These are phyloP conservation scores for Viola pubescens DNA, from an alignment of 441 rosid genomes.

Conservation along the genomic window DNA sequence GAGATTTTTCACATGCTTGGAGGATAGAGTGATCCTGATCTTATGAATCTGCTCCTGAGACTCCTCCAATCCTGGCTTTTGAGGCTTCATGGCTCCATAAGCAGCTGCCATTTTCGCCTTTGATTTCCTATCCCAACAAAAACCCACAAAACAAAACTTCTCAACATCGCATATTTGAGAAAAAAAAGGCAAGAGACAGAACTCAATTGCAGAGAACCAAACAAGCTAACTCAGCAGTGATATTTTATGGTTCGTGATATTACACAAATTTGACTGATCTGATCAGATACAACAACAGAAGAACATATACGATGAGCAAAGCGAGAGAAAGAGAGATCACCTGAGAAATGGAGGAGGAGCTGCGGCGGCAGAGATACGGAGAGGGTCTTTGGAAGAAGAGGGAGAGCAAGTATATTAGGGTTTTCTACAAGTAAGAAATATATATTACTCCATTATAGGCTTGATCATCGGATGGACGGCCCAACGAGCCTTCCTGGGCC, in stretches of 20 bases:
- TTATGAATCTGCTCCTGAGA: constrained; percentile 59
- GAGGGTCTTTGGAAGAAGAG: too few relatives aligned
- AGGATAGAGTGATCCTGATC: constrained; percentile 72
- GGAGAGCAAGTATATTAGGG: too few relatives aligned
- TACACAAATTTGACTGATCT: neutral
- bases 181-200: neutral
- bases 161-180: neutral
- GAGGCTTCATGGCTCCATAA: constrained; percentile 56
- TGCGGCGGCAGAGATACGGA: too few relatives aligned
- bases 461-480: too few relatives aligned
- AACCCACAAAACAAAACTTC: neutral
- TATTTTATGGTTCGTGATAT: too few relatives aligned
- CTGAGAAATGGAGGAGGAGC: too few relatives aligned
- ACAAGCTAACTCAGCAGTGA: neutral
- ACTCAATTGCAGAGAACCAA: neutral
- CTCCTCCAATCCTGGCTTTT: constrained; percentile 63
- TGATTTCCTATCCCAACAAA: constrained; percentile 2
- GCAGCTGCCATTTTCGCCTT: constrained; percentile 43
- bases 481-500: too few relatives aligned
- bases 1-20: constrained; percentile 73
- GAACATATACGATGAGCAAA: too few relatives aligned
- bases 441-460: too few relatives aligned
- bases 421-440: too few relatives aligned
- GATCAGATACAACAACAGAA: too few relatives aligned
- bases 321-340: too few relatives aligned